Evolutionary conservation across 2,329 filamentous ascomycete genomes (phyloP), one percentile per base, ranked within the genome.

Genomic region (Shiraia sp.): DNA sequence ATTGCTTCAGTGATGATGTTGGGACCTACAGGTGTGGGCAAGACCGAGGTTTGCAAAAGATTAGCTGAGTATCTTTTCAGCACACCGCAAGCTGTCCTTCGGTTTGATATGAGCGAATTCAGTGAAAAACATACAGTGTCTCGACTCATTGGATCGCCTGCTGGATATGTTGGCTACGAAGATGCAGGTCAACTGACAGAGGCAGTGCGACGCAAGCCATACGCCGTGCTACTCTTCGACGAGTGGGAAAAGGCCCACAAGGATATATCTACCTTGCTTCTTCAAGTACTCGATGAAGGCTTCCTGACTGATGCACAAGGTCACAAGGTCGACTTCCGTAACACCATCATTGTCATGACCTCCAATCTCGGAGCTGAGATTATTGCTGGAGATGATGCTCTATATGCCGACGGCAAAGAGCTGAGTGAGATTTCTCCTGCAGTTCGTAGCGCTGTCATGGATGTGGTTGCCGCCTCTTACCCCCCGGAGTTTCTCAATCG

Each of bases 41-140:
- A 97, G 75, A 99, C 93, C 3, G 91, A 97, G 65, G 82, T 97
- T 1, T 96, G 91, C 78, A 97, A 97, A 77, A 92, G 95, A 67
- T 85, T 99, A 57, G 93, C 93, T 1, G 81, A 80, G 43, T 97
- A 96, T 74, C 77, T 99, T 26, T 99, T 97, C 72, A 93, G 88
- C 1, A 96, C 90, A 1, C 89, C 96, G 59, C 83, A 84, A 19
- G 92, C 93, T 2, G 90, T 99, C 17, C 83, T 96, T 24, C 82
- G 93, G 24, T 97, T 97, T 69, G 93, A 97, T 70, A 97, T 97
- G 93, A 89, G 85, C 58, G 93, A 99, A 65, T 97, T 96, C 68
- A 90, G 95, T 65, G 93, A 97, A 66, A 96, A 95, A 70, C 92
- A 97, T 65, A 97, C 93, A 3, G 88, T 97, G 41, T 95, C 89